Evolutionary conservation across 805 yeast genomes (phyloP).

Genomic region (Pichia eremophila): DNA sequence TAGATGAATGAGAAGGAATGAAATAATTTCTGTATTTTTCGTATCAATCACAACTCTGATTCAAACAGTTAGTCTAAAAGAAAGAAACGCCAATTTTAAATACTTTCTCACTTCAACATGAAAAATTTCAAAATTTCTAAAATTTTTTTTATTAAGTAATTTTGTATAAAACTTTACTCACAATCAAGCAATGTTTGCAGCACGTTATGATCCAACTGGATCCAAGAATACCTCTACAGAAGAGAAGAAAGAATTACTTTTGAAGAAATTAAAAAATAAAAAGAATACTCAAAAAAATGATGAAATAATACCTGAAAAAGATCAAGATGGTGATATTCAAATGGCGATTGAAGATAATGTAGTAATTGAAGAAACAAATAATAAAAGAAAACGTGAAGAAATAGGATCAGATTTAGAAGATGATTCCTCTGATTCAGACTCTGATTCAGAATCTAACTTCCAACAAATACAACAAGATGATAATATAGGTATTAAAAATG

Average conservation of each 20-base stretch:
- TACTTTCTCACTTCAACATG: too few species aligned
- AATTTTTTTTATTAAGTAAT: too few species aligned
- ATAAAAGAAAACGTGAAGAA: conserved; percentile 6
- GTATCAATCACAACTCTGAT: too few species aligned
- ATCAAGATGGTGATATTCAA: conserved; percentile 6
- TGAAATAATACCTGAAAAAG: conserved; percentile 10
- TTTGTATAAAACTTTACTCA: too few species aligned
- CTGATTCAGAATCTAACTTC: not conserved
- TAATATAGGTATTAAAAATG: conserved; percentile 11
- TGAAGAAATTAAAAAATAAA: conserved; percentile 28
- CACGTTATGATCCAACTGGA: conserved; percentile 47
- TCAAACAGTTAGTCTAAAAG: too few species aligned
- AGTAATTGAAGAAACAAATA: conserved; percentile 25
- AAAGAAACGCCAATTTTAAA: too few species aligned
- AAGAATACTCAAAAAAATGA: not conserved
- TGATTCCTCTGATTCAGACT: not conserved
- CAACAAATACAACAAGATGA: not conserved
- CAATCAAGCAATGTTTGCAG: conserved; percentile 44
- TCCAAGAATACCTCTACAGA: conserved; percentile 12
- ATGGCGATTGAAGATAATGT: conserved; percentile 31
- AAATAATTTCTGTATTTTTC: too few species aligned
- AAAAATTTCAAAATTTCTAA: too few species aligned
- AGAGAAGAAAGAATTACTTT: conserved; percentile 20
- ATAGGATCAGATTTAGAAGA: conserved; percentile 1
- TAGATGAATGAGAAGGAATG: too few species aligned